Conservation (phyloP, 1,284 basidiomycete species). For the Amylostereum areolatum region DNA sequence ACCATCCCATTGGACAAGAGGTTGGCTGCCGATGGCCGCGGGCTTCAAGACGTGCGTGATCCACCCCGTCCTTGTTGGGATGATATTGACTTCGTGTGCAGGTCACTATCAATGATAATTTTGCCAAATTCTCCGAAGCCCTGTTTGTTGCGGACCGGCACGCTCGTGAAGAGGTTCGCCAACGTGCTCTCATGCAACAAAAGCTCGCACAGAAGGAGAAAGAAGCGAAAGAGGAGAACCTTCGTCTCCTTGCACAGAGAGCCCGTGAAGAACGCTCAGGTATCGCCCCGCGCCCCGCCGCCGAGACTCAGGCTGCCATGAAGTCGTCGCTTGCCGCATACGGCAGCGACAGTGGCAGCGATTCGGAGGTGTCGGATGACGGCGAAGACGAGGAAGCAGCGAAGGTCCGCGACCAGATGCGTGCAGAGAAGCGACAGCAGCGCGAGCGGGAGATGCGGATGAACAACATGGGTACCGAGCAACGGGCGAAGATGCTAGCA, state of each 20-base stretch:
- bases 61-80: neutral
- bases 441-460: conserved; percentile 97
- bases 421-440: conserved; percentile 87
- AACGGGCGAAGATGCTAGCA: conserved; percentile 91
- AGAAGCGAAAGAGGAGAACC: conserved; percentile 92
- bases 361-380: conserved; percentile 35
- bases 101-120: conserved; percentile 98
- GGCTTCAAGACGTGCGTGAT: conserved; percentile 88
- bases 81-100: conserved; percentile 25
- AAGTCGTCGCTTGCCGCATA: conserved; percentile 80
- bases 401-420: conserved; percentile 84
- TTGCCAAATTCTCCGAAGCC: conserved; percentile 98
- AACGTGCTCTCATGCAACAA: conserved; percentile 96
- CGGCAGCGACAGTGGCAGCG: conserved; percentile 67
- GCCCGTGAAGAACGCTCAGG: conserved; percentile 93
- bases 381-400: conserved; percentile 84
- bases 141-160: conserved; percentile 96
- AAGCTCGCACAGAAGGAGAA: conserved; percentile 98
- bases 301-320: conserved; percentile 59
- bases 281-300: conserved; percentile 42
- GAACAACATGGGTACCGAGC: conserved; percentile 98
- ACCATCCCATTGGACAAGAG: conserved; percentile 99
- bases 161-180: conserved; percentile 95
- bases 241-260: conserved; percentile 89
- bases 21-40: conserved; percentile 94